These are phyloP conservation scores for Huntiella moniliformis DNA, from an alignment of 2,329 filamentous ascomycete genomes.

Conservation along the genomic window DNA sequence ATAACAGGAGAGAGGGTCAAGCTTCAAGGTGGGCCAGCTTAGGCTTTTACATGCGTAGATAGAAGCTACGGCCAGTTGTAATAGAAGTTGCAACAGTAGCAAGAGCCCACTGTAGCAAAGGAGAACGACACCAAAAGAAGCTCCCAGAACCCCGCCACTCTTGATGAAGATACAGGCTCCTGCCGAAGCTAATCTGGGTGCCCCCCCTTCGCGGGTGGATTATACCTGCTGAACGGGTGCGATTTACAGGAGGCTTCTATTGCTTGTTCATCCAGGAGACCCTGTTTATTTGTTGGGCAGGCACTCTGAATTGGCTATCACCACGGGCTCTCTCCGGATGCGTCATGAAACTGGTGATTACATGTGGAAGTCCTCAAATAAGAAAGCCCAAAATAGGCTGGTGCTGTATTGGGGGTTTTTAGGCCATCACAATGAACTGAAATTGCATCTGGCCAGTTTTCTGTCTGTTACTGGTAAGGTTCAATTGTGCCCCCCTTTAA, in stretches of 20 bases:
- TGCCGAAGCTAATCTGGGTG: too few species aligned
- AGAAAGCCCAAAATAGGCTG: slow-evolving; percentile 2
- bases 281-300: too few species aligned
- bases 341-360: too few species aligned
- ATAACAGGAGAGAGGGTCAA: slow-evolving; percentile 9
- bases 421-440: neutral
- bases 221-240: too few species aligned
- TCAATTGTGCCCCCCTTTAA: too few species aligned
- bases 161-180: too few species aligned
- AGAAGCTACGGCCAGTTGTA: neutral
- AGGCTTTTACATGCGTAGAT: neutral
- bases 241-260: too few species aligned
- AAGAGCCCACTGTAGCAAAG: neutral
- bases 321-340: too few species aligned
- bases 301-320: too few species aligned
- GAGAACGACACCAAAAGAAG: neutral
- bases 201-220: too few species aligned
- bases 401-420: neutral
- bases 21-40: slow-evolving; percentile 2
- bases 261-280: too few species aligned
- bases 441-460: slow-evolving; percentile 2
- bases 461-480: neutral
- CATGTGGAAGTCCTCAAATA: neutral
- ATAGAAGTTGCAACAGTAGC: neutral
- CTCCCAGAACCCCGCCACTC: neutral